Base-by-base conservation (phyloP, 495 filamentous ascomycete genomes). In the Delitschia confertaspora region DNA sequence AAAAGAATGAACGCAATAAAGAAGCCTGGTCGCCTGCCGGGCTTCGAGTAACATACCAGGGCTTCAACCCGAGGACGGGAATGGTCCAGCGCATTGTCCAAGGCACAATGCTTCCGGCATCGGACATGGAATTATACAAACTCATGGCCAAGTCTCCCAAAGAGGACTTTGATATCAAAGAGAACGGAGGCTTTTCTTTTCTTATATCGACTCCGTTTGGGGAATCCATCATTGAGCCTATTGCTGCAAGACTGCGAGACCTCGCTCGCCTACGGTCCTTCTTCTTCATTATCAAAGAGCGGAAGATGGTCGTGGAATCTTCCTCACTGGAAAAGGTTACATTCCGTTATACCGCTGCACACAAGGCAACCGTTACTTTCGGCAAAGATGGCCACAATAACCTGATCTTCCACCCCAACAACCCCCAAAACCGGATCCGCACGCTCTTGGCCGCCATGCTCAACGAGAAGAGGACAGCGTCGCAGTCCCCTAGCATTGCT, bases 341-440 rank as follows among this genome's bases (percentile, higher is more conserved):
- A 7, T 82, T 88, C 63, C 71, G 64, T 2, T 88, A 88, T 21
- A 24, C 35, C 37, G 31, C 45, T 25, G 22, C 22, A 9, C 25
- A n/a, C n/a, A 49, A 10, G 7, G 66, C 64, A 5, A 58, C 55
- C 18, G 53, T 72, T 22, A 39, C 52, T 34, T 69, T 71, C 47
- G 31, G 47, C 8, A 45, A 42, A 8, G 56, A 61, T 24, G 32
- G 25, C 3, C 40, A 59, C 17, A 54, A 66, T 57, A 55, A 36
- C 35, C 48, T 86, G 8, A 45, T 55, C 9, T 66, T 96, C 17
- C 73, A 80, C 16, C 55, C 57, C 16, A 67, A 68, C 10, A 93
- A 86, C 49, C 88, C 88, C 0, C 88, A 94, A 58, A 68, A 81
- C 32, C 75, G 82, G 11, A 78, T 88, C 14, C 65, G 75, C 25